Evolutionary conservation across 2,329 filamentous ascomycete genomes (phyloP), one percentile per base, ranked within the genome.

Genomic region (Claviceps fusiformis): DNA sequence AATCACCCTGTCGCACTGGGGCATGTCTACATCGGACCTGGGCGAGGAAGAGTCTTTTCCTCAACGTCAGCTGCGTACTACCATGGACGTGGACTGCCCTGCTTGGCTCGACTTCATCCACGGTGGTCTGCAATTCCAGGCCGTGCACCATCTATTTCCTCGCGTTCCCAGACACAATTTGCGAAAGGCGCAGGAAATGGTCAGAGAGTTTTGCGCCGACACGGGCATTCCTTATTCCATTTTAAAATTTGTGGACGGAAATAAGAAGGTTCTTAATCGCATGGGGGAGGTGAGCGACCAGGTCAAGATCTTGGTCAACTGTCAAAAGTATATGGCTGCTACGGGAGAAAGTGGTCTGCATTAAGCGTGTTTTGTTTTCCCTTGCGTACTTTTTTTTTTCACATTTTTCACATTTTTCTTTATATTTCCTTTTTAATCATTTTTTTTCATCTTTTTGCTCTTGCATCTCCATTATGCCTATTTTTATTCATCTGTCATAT

Each of bases 1-100:
- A 62, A 86, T 88, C 65, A 87, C 83, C 0, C 77, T 87, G 9
- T 83, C 79, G 1, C 85, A 88, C 68, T 87, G 84, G 74, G 84
- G 80, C 57, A 88, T 87, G 83, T 81, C 80, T 29, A 85, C 81
- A 2, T 70, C 79, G 0, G 81, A 86, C 58, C 73, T 86, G 2
- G 82, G 82, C 57, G 75, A 80, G 50, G 71, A 74, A 54, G 84
- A 87, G 64, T 84, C 81, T 0, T 87, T 87, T 63, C 74, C 83
- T 0, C 82, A 86, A 70, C 81, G 81, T 62, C 83, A 85, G 75
- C 71, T 87, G 43, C 76, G 84, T 48, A 87, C 84, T 3, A 87
- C 83, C 31, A 86, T 87, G 83, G 85, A 88, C 62, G 80, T 88
- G 50, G 82, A 86, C 62, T 87, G 84, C 67, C 85, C 85, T 0